Percentiles rank a stretch among this genome's conserved stretches.
phyloP scores from a whole-genome alignment of 2,329 filamentous ascomycete species.

The Ophiostoma perfectum region DNA sequence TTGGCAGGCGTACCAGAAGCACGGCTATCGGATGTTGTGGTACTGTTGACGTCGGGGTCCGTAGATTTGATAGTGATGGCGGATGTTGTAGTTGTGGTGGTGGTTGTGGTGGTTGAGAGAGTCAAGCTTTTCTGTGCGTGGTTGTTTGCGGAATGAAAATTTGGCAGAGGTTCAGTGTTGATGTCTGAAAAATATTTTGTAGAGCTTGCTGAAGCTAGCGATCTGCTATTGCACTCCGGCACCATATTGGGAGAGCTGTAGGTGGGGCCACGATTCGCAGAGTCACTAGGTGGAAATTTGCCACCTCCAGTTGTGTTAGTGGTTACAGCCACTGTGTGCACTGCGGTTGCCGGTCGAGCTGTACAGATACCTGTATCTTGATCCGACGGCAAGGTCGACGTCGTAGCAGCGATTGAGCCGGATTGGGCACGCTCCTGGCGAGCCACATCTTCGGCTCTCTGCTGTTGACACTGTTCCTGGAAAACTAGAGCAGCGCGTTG shows the following conservation, averaged over 20 bases:
- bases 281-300: not conserved
- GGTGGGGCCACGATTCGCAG: not conserved
- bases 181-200: not conserved
- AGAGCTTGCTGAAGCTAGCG: not conserved
- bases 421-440: slow-evolving; percentile 20
- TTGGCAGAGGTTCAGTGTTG: not conserved
- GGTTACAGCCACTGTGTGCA: not conserved
- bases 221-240: not conserved
- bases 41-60: not conserved
- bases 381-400: not conserved
- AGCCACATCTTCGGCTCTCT: slow-evolving; percentile 22
- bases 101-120: not conserved
- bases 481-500: slow-evolving; percentile 25
- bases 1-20: not conserved
- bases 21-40: not conserved
- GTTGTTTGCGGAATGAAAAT: slow-evolving; percentile 5
- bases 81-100: slow-evolving; percentile 9
- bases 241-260: not conserved
- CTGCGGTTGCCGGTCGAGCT: not conserved
- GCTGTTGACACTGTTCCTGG: slow-evolving; percentile 24
- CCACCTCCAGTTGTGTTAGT: slow-evolving; percentile 4
- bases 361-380: not conserved
- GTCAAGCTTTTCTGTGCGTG: not conserved
- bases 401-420: not conserved
- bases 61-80: not conserved